phyloP scores from a whole-genome alignment of 2,329 filamentous ascomycete genomes.

The Sarocladium oryzae region DNA sequence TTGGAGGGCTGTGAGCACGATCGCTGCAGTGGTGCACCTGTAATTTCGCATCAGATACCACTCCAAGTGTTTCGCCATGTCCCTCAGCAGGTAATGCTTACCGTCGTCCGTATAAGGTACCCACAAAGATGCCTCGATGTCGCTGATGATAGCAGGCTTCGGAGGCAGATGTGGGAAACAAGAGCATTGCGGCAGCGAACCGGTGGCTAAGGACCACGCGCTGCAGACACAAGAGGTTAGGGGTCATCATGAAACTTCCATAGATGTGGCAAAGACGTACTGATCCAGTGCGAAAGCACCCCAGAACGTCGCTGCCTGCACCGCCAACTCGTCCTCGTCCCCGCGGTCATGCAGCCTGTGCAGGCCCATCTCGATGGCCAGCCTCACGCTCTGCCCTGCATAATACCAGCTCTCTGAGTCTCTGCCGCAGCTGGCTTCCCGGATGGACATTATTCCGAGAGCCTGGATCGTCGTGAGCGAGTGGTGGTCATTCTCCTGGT shows the following conservation, averaged over 20 bases:
- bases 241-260: neutral
- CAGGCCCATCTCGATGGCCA: constrained; percentile 66
- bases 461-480: constrained; percentile 67
- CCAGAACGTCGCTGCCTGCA: constrained; percentile 55
- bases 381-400: constrained; percentile 63
- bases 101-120: constrained; percentile 53
- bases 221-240: constrained; percentile 26
- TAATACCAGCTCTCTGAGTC: constrained; percentile 70
- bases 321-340: constrained; percentile 50
- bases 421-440: constrained; percentile 65
- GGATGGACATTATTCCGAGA: constrained; percentile 67
- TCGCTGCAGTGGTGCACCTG: constrained; percentile 46
- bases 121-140: constrained; percentile 54
- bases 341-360: constrained; percentile 46
- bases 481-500: constrained; percentile 51
- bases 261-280: constrained; percentile 33
- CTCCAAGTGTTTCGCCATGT: neutral
- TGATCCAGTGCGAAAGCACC: constrained; percentile 57
- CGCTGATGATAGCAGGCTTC: constrained; percentile 53
- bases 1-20: constrained; percentile 59
- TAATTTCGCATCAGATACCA: neutral
- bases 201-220: constrained; percentile 60
- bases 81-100: constrained; percentile 24
- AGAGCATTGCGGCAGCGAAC: constrained; percentile 54
- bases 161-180: constrained; percentile 49